phyloP scores from a whole-genome alignment of 2,329 filamentous ascomycete species.

The Ceratocystis lukuohia region DNA sequence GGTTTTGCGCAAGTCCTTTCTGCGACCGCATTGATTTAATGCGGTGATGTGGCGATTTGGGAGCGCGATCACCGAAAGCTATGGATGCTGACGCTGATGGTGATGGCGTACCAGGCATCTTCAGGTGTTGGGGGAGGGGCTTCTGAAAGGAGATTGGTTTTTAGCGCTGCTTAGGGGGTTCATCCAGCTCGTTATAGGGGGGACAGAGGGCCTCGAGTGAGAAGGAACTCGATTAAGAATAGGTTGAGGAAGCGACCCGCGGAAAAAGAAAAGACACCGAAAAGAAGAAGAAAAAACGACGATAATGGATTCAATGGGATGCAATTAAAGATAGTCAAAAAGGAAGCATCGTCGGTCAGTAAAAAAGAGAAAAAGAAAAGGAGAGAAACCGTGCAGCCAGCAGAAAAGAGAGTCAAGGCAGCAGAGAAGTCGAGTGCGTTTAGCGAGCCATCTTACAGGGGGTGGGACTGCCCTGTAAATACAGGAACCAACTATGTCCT shows the following conservation, averaged over 20 bases:
- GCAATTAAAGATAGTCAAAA: too few relatives aligned
- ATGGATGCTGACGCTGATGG: neutral
- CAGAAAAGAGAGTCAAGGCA: neutral
- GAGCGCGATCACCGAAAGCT: conserved; percentile 5
- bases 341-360: neutral
- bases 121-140: neutral
- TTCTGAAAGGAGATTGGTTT: neutral
- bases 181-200: neutral
- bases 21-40: conserved; percentile 18
- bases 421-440: neutral
- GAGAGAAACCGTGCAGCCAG: neutral
- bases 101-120: conserved; percentile 12
- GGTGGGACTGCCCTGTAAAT: too few relatives aligned
- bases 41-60: conserved; percentile 9
- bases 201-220: neutral
- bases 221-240: neutral
- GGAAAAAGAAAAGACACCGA: neutral
- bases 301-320: neutral
- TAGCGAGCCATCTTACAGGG: too few relatives aligned
- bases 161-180: conserved; percentile 2
- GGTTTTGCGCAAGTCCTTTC: neutral
- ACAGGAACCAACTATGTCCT: too few relatives aligned
- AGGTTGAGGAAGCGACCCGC: neutral
- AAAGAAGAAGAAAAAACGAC: neutral
- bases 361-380: neutral